A percentile compares a stretch with the other conserved stretches of the same genome.
Evolutionary conservation across 2,329 filamentous ascomycete genomes (phyloP).

Genomic region (Graphiopsis chlorocephala): DNA sequence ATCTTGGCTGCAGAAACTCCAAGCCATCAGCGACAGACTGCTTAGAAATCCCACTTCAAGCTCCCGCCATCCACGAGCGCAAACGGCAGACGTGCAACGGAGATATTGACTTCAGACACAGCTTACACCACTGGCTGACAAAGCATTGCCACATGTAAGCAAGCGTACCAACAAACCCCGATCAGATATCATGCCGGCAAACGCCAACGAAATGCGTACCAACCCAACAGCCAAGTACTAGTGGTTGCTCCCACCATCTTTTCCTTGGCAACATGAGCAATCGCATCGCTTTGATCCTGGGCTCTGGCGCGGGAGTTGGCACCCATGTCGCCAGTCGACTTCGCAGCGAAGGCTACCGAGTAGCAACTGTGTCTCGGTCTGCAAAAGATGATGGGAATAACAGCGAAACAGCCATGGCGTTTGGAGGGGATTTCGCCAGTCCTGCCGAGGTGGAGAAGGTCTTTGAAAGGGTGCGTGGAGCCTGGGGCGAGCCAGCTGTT

Average conservation of each 20-base stretch:
- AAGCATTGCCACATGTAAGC: background rate
- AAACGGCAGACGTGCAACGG: background rate
- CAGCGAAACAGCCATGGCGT: background rate
- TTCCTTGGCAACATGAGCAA: background rate
- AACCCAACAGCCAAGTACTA: background rate
- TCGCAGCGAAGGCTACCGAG: background rate
- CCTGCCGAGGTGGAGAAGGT: background rate
- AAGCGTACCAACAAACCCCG: background rate
- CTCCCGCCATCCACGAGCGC: background rate
- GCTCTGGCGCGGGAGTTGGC: background rate
- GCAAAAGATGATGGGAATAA: background rate
- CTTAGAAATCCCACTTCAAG: background rate
- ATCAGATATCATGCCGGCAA: background rate
- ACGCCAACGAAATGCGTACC: background rate
- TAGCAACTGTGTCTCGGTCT: background rate
- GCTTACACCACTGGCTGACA: background rate
- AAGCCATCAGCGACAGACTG: background rate
- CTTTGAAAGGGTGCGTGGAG: background rate
- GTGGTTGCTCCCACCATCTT: background rate
- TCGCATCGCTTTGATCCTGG: background rate
- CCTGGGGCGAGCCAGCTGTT: background rate
- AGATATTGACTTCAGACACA: background rate
- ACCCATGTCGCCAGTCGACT: background rate
- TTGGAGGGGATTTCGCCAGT: background rate
- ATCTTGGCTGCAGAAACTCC: background rate